Evolutionary conservation across 805 yeast genomes (phyloP).

Genomic region (Suhomyces vadensis): DNA sequence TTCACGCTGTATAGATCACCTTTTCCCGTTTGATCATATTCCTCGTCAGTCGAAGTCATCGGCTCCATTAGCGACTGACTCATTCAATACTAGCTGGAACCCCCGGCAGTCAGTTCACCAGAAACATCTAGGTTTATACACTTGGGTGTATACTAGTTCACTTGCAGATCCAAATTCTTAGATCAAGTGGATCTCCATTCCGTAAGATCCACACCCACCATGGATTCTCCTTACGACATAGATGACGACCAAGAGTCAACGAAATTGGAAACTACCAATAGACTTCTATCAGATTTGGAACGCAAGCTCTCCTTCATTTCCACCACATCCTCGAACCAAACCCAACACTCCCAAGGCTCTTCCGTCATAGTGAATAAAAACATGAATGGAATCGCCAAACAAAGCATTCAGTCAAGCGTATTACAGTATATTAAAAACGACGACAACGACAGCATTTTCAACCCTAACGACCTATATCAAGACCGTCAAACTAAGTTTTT

Average conservation of each 20-base stretch:
- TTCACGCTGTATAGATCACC: too few relatives aligned
- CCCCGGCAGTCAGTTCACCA: too few relatives aligned
- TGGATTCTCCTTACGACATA: background rate
- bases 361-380: slow-evolving; percentile 17
- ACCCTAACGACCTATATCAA: slow-evolving; percentile 38
- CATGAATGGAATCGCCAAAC: slow-evolving; percentile 24
- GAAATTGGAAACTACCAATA: slow-evolving; percentile 27
- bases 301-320: slow-evolving; percentile 35
- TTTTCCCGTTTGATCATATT: too few relatives aligned
- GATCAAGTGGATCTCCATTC: too few relatives aligned
- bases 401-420: slow-evolving; percentile 33
- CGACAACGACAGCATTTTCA: slow-evolving; percentile 30
- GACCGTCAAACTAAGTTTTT: slow-evolving; percentile 36
- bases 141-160: too few relatives aligned
- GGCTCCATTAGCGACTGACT: too few relatives aligned
- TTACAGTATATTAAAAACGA: slow-evolving; percentile 34
- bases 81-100: too few relatives aligned
- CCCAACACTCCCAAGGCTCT: slow-evolving; percentile 22
- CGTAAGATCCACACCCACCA: too few relatives aligned
- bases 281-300: slow-evolving; percentile 32
- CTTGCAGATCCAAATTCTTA: too few relatives aligned
- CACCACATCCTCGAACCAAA: slow-evolving; percentile 29
- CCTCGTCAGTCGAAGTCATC: too few relatives aligned
- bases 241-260: slow-evolving; percentile 1
- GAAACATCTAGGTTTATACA: too few relatives aligned